These are phyloP conservation scores for Cordyceps tenuipes DNA, from an alignment of 2,329 filamentous ascomycete species.

Conservation along the genomic window DNA sequence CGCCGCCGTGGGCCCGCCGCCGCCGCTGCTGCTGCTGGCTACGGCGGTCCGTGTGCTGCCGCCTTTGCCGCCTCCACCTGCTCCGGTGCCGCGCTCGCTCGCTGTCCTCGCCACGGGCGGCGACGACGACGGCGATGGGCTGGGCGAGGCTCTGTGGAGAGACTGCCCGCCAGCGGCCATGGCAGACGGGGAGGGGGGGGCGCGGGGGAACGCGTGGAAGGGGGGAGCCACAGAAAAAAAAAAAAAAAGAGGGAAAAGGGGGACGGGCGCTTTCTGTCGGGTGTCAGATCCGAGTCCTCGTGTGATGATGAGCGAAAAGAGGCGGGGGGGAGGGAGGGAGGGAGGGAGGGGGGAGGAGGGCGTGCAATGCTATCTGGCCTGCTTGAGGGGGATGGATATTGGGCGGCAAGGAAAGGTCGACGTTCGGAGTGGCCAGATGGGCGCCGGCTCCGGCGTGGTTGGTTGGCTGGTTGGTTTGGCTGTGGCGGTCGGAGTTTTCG, in stretches of 20 bases:
- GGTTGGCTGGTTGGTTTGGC: too few species aligned
- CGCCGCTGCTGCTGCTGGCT: too few species aligned
- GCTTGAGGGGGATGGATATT: constrained; percentile 8
- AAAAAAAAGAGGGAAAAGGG: too few species aligned
- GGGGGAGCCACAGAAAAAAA: background rate
- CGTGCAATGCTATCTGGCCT: background rate
- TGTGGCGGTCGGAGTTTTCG: too few species aligned
- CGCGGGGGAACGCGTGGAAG: background rate
- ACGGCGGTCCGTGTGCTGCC: background rate
- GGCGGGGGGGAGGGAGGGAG: too few species aligned
- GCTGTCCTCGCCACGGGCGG: background rate
- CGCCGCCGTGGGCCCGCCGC: background rate
- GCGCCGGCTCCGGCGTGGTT: background rate
- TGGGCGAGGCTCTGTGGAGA: constrained; percentile 10
- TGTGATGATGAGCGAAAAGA: background rate
- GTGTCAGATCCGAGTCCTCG: background rate
- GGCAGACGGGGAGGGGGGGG: background rate
- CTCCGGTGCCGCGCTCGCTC: background rate
- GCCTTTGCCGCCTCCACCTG: background rate
- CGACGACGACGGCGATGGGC: constrained; percentile 5
- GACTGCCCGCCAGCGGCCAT: constrained; percentile 5
- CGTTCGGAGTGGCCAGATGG: background rate
- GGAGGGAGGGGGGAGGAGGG: background rate
- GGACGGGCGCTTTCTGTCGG: too few species aligned
- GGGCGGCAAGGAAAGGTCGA: background rate